These are phyloP conservation scores for Platanthera guangdongensis DNA, from an alignment of 106 monocot species.

Conservation along the genomic window DNA sequence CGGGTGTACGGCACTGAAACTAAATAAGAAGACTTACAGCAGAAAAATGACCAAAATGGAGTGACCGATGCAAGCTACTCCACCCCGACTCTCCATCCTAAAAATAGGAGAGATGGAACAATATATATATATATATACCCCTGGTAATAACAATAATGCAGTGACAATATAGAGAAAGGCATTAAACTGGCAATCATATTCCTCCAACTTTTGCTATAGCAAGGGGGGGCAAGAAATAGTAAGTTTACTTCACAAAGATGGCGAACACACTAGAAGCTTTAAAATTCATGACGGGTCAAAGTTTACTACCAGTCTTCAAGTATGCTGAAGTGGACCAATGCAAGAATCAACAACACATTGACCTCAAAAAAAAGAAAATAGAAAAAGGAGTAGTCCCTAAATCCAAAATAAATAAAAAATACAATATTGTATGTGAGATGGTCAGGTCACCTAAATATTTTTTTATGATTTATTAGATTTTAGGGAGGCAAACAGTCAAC, in stretches of 20 bases:
- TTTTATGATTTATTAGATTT: too few species aligned
- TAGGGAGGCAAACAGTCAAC: neutral
- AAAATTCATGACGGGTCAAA: neutral
- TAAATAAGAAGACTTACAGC: conserved; percentile 81
- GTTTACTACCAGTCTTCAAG: neutral
- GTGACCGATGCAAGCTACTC: conserved; percentile 86
- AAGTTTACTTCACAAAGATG: neutral
- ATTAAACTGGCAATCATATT: too few species aligned
- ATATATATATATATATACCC: too few species aligned
- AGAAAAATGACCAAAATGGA: conserved; percentile 98
- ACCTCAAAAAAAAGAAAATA: too few species aligned
- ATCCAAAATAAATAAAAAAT: neutral
- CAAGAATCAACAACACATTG: neutral
- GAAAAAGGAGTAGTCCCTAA: neutral
- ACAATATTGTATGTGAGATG: neutral
- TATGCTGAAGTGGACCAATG: neutral
- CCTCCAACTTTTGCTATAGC: neutral
- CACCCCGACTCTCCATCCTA: too few species aligned
- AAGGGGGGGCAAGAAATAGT: neutral
- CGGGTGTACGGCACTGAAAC: too few species aligned
- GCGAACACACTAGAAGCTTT: neutral
- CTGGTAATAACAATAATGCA: too few species aligned
- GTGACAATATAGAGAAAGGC: too few species aligned
- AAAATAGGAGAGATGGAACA: too few species aligned
- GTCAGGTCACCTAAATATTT: neutral